phyloP scores from a whole-genome alignment of 2,329 filamentous ascomycete species.

The Exophiala viscosa region DNA sequence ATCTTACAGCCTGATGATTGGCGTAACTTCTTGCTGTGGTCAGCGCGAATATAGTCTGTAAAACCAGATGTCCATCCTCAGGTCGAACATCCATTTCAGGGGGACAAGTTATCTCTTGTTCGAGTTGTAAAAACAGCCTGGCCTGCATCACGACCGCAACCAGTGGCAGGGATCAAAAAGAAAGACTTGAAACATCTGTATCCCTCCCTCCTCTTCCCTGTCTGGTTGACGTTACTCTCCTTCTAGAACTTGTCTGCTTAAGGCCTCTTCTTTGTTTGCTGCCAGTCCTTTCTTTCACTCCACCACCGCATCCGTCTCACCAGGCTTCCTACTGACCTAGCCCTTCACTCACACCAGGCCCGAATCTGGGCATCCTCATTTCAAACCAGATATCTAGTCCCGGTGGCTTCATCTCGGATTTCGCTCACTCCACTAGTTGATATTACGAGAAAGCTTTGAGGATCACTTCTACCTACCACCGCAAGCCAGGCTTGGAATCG shows the following conservation, averaged over 20 bases:
- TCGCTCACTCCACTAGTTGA: constrained; percentile 1
- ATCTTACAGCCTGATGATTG: neutral
- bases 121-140: neutral
- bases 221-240: neutral
- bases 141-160: neutral
- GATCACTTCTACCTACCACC: neutral
- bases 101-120: constrained; percentile 1
- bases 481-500: neutral
- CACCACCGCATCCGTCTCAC: constrained; percentile 11
- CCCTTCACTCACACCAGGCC: neutral
- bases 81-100: constrained; percentile 4
- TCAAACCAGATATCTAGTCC: constrained; percentile 4
- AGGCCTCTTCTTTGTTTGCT: constrained; percentile 15
- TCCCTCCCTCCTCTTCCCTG: constrained; percentile 7
- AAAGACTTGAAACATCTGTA: constrained; percentile 16
- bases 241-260: neutral
- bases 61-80: neutral
- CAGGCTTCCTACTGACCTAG: neutral
- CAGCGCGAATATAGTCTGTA: neutral
- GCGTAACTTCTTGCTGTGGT: neutral
- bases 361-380: neutral
- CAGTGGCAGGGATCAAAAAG: constrained; percentile 4
- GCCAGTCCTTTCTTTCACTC: constrained; percentile 8
- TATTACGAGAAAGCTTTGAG: neutral
- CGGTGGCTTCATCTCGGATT: constrained; percentile 19